Base-by-base conservation (phyloP, 139 green algal genomes). In the Zygnema circumcarinatum region DNA sequence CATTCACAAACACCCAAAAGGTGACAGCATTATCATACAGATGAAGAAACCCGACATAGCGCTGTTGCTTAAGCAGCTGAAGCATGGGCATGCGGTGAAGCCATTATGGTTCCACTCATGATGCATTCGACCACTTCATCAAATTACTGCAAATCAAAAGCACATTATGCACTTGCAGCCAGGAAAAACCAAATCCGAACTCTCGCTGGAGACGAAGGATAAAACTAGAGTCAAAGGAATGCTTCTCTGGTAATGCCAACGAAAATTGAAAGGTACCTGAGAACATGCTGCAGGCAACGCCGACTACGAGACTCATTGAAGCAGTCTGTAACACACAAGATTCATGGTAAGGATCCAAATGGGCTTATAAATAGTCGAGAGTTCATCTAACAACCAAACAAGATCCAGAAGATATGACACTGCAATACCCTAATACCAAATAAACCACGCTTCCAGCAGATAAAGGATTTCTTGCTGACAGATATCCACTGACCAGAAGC, bases 1-100 rank as follows among this genome's bases (percentile, higher is more conserved):
- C 21, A 32, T 47, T 21, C 72, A 16, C 29, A 16, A 16, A 32
- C 20, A 36, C 20, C 22, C 72, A n/a, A n/a, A n/a, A n/a, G n/a
- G n/a, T n/a, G n/a, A 72, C 56, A 72, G 29, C 56, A 72, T 72
- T 72, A 72, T 72, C 29, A 35, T 72, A 29, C 56, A 72, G 29
- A 72, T 72, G 29, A 29, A 29, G 29, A 29, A 72, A 35, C 56
- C 29, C 29, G 56, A 72, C 56, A 72, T 29, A 72, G 29, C 56
- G 29, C 56, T 72, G 56, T 29, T 72, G 56, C 29, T 35, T 35
- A 29, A 72, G 29, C 29, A 72, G 29, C 29, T 29, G 29, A 29
- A 72, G 56, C 29, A 72, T 29, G 56, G 29, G 56, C 56, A 72
- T 72, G 29, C 56, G 29, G 56, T 35, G 29, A 72, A 72, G 29